Base-by-base conservation (phyloP, 2,329 filamentous ascomycete genomes). In the Phaeomoniella chlamydospora region DNA sequence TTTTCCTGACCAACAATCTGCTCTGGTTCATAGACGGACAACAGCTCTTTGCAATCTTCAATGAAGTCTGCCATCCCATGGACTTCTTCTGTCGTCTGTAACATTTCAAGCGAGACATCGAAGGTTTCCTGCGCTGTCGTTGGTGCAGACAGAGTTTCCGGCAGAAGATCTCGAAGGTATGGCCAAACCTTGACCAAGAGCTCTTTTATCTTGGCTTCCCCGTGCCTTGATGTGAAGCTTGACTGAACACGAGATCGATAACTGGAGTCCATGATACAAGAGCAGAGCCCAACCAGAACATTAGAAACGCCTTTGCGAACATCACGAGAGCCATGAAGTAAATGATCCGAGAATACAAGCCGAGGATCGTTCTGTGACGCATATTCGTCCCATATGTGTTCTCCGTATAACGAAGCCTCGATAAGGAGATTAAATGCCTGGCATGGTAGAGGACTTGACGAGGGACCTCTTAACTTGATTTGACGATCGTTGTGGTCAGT, bases 391-490 rank as follows among this genome's bases (percentile, higher is more conserved):
- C 68, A 72, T 33, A 70, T 54, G 3, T 47, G 45, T 16, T 54
- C 45, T 40, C 62, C 66, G 31, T 65, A 58, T 35, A 66, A 49
- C 5, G 65, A 66, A 2, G 57, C 60, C 46, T 70, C 65, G 9
- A 68, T 51, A 3, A 72, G 49, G 10, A 62, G 54, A 15, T 65
- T 63, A 41, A 70, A 64, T 13, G 56, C 56, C 35, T 55, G 51
- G 34, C 58, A 62, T 9, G 61, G 56, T 31, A 69, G 43, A 30
- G 49, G 55, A 15, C 54, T 49, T 29, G 51, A 38, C 13, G 44
- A 41, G 11, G 36, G 5, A 22, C 49, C 48, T 2, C 41, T 39
- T 2, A 48, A 29, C 2, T 42, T 33, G 11, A 36, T 33, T 2
- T 39, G 10, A 3, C 44, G 35, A 14, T 48, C 11, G 15, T 40